Percentiles rank a stretch among this genome's conserved stretches.
phyloP scores from a whole-genome alignment of 2,329 filamentous ascomycete species.

The Xylariales sp. region DNA sequence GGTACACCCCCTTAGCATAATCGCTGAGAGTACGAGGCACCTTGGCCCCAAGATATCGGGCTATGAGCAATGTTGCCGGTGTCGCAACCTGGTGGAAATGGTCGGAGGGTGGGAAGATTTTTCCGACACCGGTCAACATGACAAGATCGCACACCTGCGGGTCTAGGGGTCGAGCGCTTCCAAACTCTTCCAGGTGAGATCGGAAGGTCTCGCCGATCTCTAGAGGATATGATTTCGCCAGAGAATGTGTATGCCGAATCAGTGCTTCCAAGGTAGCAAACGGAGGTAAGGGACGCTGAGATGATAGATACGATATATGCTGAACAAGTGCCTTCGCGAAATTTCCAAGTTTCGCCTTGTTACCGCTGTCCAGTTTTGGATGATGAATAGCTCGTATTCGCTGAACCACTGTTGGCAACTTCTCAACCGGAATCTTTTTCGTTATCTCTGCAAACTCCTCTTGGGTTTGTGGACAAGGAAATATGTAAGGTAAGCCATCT shows the following conservation, averaged over 20 bases:
- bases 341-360: constrained; percentile 74
- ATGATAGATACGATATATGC: constrained; percentile 48
- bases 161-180: constrained; percentile 41
- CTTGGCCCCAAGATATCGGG: constrained; percentile 76
- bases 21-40: constrained; percentile 62
- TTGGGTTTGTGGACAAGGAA: constrained; percentile 76
- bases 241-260: constrained; percentile 85
- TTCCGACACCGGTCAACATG: constrained; percentile 76
- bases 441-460: constrained; percentile 68
- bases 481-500: constrained; percentile 72
- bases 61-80: constrained; percentile 81
- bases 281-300: constrained; percentile 39
- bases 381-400: constrained; percentile 91
- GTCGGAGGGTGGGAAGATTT: constrained; percentile 90
- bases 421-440: constrained; percentile 54
- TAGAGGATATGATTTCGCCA: constrained; percentile 79
- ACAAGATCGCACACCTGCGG: constrained; percentile 69
- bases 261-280: constrained; percentile 73
- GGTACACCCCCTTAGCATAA: constrained; percentile 69
- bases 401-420: constrained; percentile 76
- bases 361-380: constrained; percentile 76
- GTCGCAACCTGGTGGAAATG: constrained; percentile 96
- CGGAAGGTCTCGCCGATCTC: constrained; percentile 77
- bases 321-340: constrained; percentile 66
- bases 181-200: constrained; percentile 59